Conservation (phyloP, 768 basidiomycete genomes). For the Phanerochaete carnosa region DNA sequence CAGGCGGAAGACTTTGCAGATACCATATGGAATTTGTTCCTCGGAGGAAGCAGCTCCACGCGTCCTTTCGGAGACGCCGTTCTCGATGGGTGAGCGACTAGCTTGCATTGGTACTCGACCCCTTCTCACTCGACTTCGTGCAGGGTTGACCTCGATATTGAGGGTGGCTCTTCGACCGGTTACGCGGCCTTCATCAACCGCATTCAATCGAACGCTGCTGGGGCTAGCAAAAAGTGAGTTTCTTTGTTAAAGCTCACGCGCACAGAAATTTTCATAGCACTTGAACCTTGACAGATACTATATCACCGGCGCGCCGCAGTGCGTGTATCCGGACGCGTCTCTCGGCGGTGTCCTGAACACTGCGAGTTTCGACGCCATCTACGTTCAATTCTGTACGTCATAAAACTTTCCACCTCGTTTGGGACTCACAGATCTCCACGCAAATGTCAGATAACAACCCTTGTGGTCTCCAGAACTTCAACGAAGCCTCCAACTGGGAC, state of each 20-base stretch:
- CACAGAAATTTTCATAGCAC: neutral
- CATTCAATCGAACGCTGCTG: conserved; percentile 29
- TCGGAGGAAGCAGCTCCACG: conserved; percentile 41
- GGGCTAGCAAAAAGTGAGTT: conserved; percentile 33
- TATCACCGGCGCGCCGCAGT: conserved; percentile 37
- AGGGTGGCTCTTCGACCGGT: conserved; percentile 29
- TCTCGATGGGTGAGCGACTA: conserved; percentile 38
- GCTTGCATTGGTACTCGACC: neutral
- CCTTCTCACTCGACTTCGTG: neutral
- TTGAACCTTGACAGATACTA: conserved; percentile 25
- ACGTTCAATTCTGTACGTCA: conserved; percentile 46
- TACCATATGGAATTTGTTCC: conserved; percentile 42
- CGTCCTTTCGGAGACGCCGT: conserved; percentile 45
- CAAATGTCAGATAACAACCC: conserved; percentile 37
- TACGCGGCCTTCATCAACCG: conserved; percentile 35
- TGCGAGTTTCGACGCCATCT: conserved; percentile 37
- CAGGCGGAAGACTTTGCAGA: conserved; percentile 35
- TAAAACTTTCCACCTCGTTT: neutral
- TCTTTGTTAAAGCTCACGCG: neutral
- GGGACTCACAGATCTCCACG: neutral
- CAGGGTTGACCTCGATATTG: conserved; percentile 38
- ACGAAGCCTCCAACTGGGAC: conserved; percentile 40
- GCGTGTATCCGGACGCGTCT: conserved; percentile 35
- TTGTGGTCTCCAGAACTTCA: conserved; percentile 46
- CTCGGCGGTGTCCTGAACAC: conserved; percentile 32